phyloP scores from a whole-genome alignment of 441 rosid species.

The Arabidopsis lyrata region DNA sequence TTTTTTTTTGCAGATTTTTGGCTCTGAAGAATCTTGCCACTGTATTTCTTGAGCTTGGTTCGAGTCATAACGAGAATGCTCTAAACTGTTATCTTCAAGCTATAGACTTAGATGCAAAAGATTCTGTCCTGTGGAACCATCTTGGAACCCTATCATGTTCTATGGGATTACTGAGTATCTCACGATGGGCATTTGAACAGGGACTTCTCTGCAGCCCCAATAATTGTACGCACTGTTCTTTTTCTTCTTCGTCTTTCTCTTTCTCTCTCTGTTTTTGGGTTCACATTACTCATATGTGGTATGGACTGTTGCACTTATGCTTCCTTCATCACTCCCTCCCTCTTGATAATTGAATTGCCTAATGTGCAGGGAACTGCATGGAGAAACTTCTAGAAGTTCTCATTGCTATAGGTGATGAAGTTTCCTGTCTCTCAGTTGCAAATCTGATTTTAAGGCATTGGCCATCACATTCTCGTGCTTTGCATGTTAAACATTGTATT shows the following conservation, averaged over 20 bases:
- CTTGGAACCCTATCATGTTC: constrained; percentile 96
- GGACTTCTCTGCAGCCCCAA: constrained; percentile 99
- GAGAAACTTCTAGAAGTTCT: constrained; percentile 99
- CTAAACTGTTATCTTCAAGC: constrained; percentile 97
- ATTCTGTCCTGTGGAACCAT: constrained; percentile 99
- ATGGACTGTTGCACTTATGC: constrained; percentile 17
- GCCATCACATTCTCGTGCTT: constrained; percentile 99
- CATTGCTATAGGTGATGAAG: constrained; percentile 99
- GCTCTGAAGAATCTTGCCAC: constrained; percentile 93
- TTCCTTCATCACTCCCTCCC: no score
- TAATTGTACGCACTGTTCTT: constrained; percentile 70
- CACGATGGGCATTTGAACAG: constrained; percentile 99
- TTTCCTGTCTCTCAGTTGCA: constrained; percentile 93
- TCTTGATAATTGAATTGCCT: constrained; percentile 25
- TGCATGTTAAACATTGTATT: constrained; percentile 81
- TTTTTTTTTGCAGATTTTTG: constrained; percentile 72
- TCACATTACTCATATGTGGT: constrained; percentile 22
- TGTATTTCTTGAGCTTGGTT: constrained; percentile 93
- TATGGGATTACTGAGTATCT: constrained; percentile 89
- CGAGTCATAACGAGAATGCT: constrained; percentile 85
- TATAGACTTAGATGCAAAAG: constrained; percentile 95
- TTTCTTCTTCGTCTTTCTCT: constrained; percentile 19
- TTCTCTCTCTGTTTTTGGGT: constrained; percentile 20
- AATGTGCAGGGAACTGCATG: constrained; percentile 95
- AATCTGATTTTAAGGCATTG: constrained; percentile 96